Conservation (phyloP, 768 basidiomycete species). For the Rhizopogon roseolus region DNA sequence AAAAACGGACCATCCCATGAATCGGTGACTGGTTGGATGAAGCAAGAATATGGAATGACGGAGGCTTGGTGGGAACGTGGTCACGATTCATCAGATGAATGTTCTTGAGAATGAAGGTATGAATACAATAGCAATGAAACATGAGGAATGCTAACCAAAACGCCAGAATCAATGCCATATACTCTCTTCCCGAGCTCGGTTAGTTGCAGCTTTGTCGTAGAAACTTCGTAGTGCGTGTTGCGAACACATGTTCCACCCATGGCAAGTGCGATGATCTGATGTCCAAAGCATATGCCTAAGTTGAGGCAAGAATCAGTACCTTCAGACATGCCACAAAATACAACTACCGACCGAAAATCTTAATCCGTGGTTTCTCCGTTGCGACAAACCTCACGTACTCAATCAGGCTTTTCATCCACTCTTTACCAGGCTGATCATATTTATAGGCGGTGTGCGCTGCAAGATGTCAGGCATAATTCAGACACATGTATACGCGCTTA, state of each 20-base stretch:
- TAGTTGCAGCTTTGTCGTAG: constrained; percentile 61
- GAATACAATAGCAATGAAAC: neutral
- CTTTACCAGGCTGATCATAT: constrained; percentile 29
- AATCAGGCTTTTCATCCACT: constrained; percentile 74
- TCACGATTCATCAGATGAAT: constrained; percentile 89
- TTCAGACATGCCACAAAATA: neutral
- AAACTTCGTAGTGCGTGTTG: constrained; percentile 79
- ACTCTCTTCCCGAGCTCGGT: constrained; percentile 65
- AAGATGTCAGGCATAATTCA: neutral
- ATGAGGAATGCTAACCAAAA: neutral
- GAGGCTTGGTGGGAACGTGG: constrained; percentile 64
- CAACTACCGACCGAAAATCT: constrained; percentile 56
- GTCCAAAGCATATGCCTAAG: constrained; percentile 87
- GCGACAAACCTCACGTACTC: constrained; percentile 51
- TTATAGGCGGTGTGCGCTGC: constrained; percentile 75
- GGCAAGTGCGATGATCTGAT: constrained; percentile 78
- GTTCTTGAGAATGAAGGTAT: constrained; percentile 36
- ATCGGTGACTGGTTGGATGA: constrained; percentile 51
- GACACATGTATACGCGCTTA: neutral
- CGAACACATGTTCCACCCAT: constrained; percentile 65
- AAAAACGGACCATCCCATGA: constrained; percentile 69
- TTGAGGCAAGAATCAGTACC: neutral
- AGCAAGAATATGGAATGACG: constrained; percentile 56
- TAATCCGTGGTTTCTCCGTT: constrained; percentile 49
- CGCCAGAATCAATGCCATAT: constrained; percentile 43